Evolutionary conservation across 805 yeast species (phyloP), one percentile per base, ranked within the genome.

Genomic region (Sugiyamaella smithiae): DNA sequence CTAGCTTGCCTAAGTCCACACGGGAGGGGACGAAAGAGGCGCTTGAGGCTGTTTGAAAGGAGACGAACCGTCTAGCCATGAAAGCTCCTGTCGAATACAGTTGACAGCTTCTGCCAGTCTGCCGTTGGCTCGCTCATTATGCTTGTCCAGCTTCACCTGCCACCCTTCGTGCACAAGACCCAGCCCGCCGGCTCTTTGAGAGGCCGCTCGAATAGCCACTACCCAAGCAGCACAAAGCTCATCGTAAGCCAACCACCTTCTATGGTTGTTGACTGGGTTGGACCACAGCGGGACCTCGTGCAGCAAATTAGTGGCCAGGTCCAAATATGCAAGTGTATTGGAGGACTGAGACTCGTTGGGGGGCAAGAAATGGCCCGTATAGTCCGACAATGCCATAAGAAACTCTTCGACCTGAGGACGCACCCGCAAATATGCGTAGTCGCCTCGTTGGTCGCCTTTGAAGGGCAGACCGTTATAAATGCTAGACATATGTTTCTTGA

Each of bases 361-460:
- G 17, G 93, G 89, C 52, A 88, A 68, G 57, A 82, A 84, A 57
- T 77, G 79, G 50, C 84, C 70, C 4, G 86, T 81, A 62, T 83
- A 87, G 64, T 88, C 96, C 14, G 85, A 78, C 46, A 88, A 69
- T 19, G 87, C 80, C 53, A 74, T 72, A 51, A 85, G 75, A 57
- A 88, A 86, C 56, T 85, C 93, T 50, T 77, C 77, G 53, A 86
- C 75, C 50, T 71, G 67, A 5, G 84, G 78, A 59, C 85, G 81
- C 31, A 88, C 85, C 49, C 96, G 73, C 49, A 85, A 67, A 63
- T 80, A 88, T 3, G 90, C 80, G 61, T 88, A 88, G 64, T 88
- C 96, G 41, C 85, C 78, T 31, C 76, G 72, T 7, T 75, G 72
- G 57, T 85, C 89, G 54, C 87, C 88, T 55, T 82, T 82, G 64